Base-by-base conservation (phyloP, 1,284 basidiomycete genomes). In the Exobasidium rhododendri region DNA sequence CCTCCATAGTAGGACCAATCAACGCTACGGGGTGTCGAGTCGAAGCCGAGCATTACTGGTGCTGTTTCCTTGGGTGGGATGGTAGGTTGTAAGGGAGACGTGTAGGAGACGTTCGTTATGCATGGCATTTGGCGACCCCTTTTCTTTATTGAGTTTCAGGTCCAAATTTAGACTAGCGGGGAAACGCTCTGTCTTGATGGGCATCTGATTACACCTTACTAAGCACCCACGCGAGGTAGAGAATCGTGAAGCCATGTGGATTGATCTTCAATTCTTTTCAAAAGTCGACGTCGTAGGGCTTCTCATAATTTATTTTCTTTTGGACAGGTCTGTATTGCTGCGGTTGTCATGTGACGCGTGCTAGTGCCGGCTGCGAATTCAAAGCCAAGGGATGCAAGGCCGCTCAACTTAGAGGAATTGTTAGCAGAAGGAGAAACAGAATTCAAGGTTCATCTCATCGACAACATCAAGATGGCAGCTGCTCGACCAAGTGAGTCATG, bases 1-100 rank as follows among this genome's bases (percentile, higher is more conserved):
- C 77, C 77, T 20, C 77, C 77, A 62, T 75, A 79, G 17, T 73
- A 68, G 20, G 77, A 79, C 74, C 74, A 79, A 62, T 79, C 77
- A 40, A 77, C 61, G 50, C 68, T 70, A 30, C 67, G 70, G 28
- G 68, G 66, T 32, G 44, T 56, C n/a, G 31, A 29, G 51, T 50
- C 46, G 58, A 66, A 68, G 35, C 66, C 64, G 29, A 66, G 44
- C 65, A 66, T 66, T n/a, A n/a, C n/a, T n/a, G n/a, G n/a, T n/a
- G n/a, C 32, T 44, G 14, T 44, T 14, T 44, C 14, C 14, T 44
- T 14, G 43, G n/a, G 43, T n/a, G n/a, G n/a, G n/a, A n/a, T n/a
- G n/a, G n/a, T n/a, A n/a, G n/a, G n/a, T n/a, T n/a, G n/a, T n/a
- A n/a, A n/a, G n/a, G n/a, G n/a, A n/a, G n/a, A n/a, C n/a, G n/a